Percentiles rank a stretch among this genome's conserved stretches.
Evolutionary conservation across 2,329 filamentous ascomycete species (phyloP).

Genomic region (Hypoxylon sp.): DNA sequence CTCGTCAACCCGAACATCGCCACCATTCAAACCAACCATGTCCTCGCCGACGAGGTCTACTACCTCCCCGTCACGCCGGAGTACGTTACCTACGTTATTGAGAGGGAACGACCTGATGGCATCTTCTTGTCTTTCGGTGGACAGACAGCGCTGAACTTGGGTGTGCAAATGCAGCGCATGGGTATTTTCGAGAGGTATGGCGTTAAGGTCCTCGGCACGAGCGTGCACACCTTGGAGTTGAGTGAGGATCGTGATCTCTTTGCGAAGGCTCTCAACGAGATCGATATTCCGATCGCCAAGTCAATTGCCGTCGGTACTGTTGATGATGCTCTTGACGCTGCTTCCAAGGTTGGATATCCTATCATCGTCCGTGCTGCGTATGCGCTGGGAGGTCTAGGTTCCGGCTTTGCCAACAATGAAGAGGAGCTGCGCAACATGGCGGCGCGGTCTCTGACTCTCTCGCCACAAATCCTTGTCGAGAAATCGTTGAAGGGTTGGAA

Average conservation of each 20-base stretch:
- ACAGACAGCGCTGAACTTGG: constrained; percentile 95
- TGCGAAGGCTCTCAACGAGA: constrained; percentile 94
- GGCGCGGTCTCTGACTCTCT: constrained; percentile 90
- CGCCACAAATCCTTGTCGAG: constrained; percentile 96
- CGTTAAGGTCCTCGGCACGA: constrained; percentile 95
- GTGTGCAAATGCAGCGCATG: constrained; percentile 96
- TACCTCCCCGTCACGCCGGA: constrained; percentile 97
- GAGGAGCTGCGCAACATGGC: constrained; percentile 95
- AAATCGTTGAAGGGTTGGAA: constrained; percentile 99
- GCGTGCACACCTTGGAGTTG: constrained; percentile 91
- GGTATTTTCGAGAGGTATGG: constrained; percentile 95
- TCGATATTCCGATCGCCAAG: constrained; percentile 96
- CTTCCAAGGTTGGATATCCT: constrained; percentile 89
- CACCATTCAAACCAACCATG: constrained; percentile 97
- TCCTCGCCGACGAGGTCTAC: constrained; percentile 96
- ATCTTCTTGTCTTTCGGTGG: constrained; percentile 98
- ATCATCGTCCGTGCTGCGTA: constrained; percentile 98
- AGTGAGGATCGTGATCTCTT: constrained; percentile 97
- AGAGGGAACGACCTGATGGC: constrained; percentile 94
- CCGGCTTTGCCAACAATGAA: constrained; percentile 92
- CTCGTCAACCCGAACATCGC: constrained; percentile 99
- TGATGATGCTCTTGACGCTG: constrained; percentile 91
- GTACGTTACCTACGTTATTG: constrained; percentile 97
- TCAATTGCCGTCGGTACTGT: constrained; percentile 92
- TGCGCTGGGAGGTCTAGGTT: constrained; percentile 94